These are phyloP conservation scores for Hygrophila difformis DNA, from an alignment of 257 asterid genomes.

Conservation along the genomic window DNA sequence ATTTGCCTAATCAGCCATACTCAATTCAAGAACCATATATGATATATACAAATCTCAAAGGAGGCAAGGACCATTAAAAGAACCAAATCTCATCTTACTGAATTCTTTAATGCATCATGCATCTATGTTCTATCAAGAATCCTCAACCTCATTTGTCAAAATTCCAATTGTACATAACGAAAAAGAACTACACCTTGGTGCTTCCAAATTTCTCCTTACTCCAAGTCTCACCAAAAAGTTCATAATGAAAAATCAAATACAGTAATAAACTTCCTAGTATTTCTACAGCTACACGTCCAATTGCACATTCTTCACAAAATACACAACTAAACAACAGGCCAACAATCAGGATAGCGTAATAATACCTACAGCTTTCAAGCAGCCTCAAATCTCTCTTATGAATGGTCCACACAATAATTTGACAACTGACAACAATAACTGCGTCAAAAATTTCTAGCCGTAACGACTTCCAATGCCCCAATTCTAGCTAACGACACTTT, in stretches of 20 bases:
- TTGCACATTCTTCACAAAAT: not conserved
- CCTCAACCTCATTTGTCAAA: not conserved
- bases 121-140: not conserved
- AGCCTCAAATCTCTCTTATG: not conserved
- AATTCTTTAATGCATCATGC: not conserved
- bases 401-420: not conserved
- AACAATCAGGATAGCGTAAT: too few relatives aligned
- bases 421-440: not conserved
- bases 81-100: not conserved
- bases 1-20: too few relatives aligned
- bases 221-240: not conserved
- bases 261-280: not conserved
- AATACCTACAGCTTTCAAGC: not conserved
- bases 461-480: not conserved
- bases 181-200: not conserved
- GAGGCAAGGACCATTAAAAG: constrained; percentile 7
- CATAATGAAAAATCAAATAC: not conserved
- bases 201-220: not conserved
- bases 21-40: too few relatives aligned
- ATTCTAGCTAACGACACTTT: not conserved
- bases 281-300: not conserved
- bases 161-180: not conserved
- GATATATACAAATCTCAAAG: too few relatives aligned
- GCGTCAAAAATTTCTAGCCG: constrained; percentile 8
- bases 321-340: too few relatives aligned